These are phyloP conservation scores for Aaosphaeria pasadenensis DNA, from an alignment of 2,329 filamentous ascomycete species.

Conservation along the genomic window DNA sequence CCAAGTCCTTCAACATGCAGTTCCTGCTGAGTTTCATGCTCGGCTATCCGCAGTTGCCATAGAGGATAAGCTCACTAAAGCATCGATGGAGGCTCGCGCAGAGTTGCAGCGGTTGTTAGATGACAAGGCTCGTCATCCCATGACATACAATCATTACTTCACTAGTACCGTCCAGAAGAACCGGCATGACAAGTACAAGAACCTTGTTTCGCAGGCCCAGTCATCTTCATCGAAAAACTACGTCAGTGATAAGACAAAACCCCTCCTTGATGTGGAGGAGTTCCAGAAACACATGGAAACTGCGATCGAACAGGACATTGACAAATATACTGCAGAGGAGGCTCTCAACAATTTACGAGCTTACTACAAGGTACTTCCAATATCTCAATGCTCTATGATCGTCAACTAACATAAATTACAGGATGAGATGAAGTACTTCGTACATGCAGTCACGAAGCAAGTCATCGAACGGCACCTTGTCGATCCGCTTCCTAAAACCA, in stretches of 20 bases:
- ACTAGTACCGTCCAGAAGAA: slow-evolving; percentile 4
- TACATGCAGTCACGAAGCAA: slow-evolving; percentile 31
- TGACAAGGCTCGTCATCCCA: slow-evolving; percentile 45
- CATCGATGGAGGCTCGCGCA: too few species aligned
- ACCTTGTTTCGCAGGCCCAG: background rate
- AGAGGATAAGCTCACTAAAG: background rate
- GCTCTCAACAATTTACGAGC: slow-evolving; percentile 35
- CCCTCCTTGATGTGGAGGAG: background rate
- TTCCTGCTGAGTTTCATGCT: slow-evolving; percentile 17
- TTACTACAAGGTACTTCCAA: slow-evolving; percentile 37
- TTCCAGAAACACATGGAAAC: background rate
- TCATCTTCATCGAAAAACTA: background rate
- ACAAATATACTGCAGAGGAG: slow-evolving; percentile 30
- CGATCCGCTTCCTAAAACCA: slow-evolving; percentile 18
- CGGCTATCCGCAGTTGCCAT: background rate
- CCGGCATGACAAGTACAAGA: slow-evolving; percentile 1
- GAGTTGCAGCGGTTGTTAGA: slow-evolving; percentile 43
- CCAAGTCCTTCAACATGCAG: background rate
- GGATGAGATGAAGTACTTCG: slow-evolving; percentile 36
- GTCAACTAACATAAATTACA: slow-evolving; percentile 3
- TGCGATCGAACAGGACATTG: slow-evolving; percentile 26
- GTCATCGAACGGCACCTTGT: slow-evolving; percentile 40
- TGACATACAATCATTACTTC: slow-evolving; percentile 50
- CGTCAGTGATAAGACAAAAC: background rate
- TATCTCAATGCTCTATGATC: slow-evolving; percentile 14